Conservation (phyloP, 208 protist genomes). For the Crithidia bombi region DNA sequence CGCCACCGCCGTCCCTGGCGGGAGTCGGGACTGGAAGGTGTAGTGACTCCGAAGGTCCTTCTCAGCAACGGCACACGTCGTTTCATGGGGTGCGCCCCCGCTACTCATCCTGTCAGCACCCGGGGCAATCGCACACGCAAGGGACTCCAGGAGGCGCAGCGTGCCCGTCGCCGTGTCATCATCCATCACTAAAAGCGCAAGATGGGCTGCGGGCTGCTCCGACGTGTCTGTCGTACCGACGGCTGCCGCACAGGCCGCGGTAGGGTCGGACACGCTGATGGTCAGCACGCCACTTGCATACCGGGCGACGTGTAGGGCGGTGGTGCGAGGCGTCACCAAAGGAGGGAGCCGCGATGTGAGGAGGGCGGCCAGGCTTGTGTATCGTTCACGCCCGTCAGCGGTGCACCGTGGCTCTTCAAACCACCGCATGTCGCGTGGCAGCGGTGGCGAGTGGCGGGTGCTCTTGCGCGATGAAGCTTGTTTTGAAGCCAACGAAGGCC, state of each 20-base stretch:
- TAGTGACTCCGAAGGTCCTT: neutral
- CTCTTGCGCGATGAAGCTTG: neutral
- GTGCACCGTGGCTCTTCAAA: neutral
- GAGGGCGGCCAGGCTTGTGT: constrained; percentile 1
- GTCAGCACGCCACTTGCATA: constrained; percentile 15
- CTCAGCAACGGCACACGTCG: neutral
- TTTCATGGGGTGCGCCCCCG: neutral
- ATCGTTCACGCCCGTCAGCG: neutral
- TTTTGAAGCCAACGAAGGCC: neutral
- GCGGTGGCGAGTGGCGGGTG: neutral
- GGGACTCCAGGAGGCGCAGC: constrained; percentile 5
- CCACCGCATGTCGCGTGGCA: constrained; percentile 16
- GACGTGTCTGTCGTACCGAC: neutral
- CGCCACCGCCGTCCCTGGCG: constrained; percentile 10
- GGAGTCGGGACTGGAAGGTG: constrained; percentile 2
- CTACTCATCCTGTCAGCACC: neutral
- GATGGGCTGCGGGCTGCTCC: neutral
- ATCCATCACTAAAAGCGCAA: constrained; percentile 10
- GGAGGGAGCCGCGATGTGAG: constrained; percentile 10
- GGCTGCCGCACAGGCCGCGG: neutral
- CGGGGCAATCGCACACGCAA: constrained; percentile 10
- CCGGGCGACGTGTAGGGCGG: neutral
- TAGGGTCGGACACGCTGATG: constrained; percentile 17
- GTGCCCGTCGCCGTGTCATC: constrained; percentile 5
- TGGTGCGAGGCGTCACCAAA: neutral